phyloP scores from a whole-genome alignment of 1,139 yeast species.

The Taphrina populina region DNA sequence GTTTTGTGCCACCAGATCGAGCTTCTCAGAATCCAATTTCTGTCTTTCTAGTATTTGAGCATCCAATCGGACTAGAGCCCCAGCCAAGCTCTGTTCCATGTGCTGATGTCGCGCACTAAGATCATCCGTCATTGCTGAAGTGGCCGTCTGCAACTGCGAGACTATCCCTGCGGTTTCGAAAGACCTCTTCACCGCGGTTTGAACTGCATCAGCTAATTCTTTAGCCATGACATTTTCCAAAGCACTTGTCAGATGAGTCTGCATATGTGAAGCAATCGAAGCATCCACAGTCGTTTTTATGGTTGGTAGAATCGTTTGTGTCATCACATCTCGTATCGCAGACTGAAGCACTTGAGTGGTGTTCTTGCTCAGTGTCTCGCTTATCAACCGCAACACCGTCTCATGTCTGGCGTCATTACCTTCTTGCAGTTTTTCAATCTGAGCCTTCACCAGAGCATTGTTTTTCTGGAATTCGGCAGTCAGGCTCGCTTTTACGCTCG shows the following conservation, averaged over 20 bases:
- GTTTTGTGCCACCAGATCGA: not conserved
- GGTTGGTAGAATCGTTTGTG: slow-evolving; percentile 8
- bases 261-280: not conserved
- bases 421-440: slow-evolving; percentile 4
- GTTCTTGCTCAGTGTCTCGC: slow-evolving; percentile 29
- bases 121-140: slow-evolving; percentile 1
- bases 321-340: slow-evolving; percentile 5
- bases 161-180: not conserved
- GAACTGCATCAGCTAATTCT: slow-evolving; percentile 2
- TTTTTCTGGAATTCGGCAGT: slow-evolving; percentile 5
- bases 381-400: slow-evolving; percentile 6
- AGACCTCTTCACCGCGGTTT: slow-evolving; percentile 1
- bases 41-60: slow-evolving; percentile 16
- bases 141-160: slow-evolving; percentile 1
- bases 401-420: slow-evolving; percentile 20
- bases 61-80: slow-evolving; percentile 14
- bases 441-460: slow-evolving; percentile 4
- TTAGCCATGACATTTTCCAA: slow-evolving; percentile 1
- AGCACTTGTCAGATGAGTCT: not conserved
- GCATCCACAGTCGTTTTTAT: not conserved
- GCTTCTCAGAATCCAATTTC: slow-evolving; percentile 17
- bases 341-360: slow-evolving; percentile 15
- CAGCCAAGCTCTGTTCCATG: slow-evolving; percentile 18
- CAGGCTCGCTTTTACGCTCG: not conserved
- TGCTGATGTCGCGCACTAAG: slow-evolving; percentile 5